These are phyloP conservation scores for Heteromeles arbutifolia DNA, from an alignment of 306 rosid genomes.

Conservation along the genomic window DNA sequence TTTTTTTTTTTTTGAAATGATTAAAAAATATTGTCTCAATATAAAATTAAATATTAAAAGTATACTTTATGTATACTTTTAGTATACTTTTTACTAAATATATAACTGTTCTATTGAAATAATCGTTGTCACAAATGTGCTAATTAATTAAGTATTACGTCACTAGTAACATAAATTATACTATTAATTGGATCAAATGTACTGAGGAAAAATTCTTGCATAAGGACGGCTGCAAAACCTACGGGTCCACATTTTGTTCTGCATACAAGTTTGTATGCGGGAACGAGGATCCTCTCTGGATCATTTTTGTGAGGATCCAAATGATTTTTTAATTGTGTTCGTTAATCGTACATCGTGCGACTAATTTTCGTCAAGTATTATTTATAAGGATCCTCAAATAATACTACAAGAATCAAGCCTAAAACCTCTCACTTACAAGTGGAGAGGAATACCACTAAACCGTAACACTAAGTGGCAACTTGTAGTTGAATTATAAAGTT, in stretches of 20 bases:
- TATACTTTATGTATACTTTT: no score
- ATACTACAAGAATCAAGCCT: no score
- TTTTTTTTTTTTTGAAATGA: accelerated
- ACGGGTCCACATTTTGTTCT: no score
- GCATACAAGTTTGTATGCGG: background rate
- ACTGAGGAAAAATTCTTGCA: background rate
- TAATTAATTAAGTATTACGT: background rate
- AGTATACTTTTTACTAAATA: no score
- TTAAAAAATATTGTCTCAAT: no score
- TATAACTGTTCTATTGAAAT: background rate
- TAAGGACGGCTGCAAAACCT: background rate
- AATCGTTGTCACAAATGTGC: background rate
- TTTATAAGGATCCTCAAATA: no score
- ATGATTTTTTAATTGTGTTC: accelerated
- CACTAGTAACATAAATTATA: background rate
- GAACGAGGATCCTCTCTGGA: no score
- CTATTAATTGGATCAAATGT: background rate
- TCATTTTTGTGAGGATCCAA: no score
- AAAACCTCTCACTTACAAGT: accelerated
- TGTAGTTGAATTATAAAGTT: no score
- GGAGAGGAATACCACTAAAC: accelerated
- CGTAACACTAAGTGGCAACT: no score
- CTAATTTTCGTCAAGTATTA: accelerated
- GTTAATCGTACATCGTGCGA: accelerated
- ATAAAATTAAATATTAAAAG: no score